Percentiles rank a stretch among this genome's conserved stretches.
phyloP scores from a whole-genome alignment of 371 early-diverging fungal genomes.

The Haplosporangium sp. region DNA sequence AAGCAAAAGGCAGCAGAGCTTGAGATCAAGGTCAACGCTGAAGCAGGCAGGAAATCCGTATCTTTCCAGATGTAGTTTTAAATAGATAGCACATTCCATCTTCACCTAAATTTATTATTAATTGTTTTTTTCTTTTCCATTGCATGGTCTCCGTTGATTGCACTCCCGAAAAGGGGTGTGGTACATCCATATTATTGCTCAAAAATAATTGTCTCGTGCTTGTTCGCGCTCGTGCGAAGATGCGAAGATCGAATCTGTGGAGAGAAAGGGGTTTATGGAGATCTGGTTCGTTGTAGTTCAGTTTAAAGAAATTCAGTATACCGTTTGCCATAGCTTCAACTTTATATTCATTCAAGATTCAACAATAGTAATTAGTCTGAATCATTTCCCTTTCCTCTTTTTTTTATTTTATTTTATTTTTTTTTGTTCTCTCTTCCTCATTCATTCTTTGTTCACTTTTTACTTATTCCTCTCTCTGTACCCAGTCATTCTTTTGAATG shows the following conservation, averaged over 20 bases:
- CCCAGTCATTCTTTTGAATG: conserved; percentile 1
- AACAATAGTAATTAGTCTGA: background rate
- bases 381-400: background rate
- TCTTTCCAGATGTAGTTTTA: conserved; percentile 21
- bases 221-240: no score
- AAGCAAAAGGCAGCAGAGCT: conserved; percentile 36
- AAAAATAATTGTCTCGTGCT: no score
- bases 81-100: background rate
- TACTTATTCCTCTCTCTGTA: background rate
- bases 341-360: no score
- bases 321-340: no score
- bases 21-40: conserved; percentile 20
- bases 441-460: background rate
- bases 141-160: no score
- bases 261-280: no score
- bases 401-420: background rate
- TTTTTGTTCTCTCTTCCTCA: conserved; percentile 2
- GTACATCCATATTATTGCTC: no score
- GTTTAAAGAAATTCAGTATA: no score
- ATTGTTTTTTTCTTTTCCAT: background rate
- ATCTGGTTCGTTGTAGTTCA: no score
- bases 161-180: no score
- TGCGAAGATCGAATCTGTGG: no score
- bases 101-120: no score
- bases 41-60: conserved; percentile 21